A percentile compares a stretch with the other conserved stretches of the same genome.
Conservation (phyloP, 805 yeast species). For the Groenewaldozyma tartarivorans region DNA sequence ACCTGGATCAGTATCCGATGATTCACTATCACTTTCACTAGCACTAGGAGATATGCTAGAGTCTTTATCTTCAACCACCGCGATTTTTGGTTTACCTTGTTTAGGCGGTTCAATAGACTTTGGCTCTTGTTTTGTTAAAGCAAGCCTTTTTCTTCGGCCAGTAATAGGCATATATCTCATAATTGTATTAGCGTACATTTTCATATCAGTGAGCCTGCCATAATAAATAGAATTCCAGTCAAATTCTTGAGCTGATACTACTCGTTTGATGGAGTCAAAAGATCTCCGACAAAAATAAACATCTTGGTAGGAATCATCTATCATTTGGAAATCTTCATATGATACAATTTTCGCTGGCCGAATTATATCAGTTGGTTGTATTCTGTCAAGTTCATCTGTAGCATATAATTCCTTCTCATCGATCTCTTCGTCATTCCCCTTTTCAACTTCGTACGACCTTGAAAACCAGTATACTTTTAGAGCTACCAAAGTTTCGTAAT, state of each 20-base stretch:
- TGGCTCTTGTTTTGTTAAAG: too few relatives aligned
- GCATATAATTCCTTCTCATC: constrained; percentile 7
- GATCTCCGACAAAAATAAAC: constrained; percentile 9
- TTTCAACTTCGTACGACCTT: constrained; percentile 6
- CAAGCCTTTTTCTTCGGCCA: not conserved
- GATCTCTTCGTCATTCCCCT: not conserved
- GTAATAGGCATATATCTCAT: not conserved
- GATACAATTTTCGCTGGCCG: constrained; percentile 10
- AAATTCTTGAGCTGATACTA: constrained; percentile 8
- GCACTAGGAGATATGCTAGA: not conserved
- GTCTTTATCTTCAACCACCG: not conserved
- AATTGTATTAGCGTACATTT: not conserved
- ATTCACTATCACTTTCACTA: not conserved
- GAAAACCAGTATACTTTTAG: constrained; percentile 12
- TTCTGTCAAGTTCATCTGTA: constrained; percentile 10
- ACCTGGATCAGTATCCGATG: not conserved
- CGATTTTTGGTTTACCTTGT: too few relatives aligned
- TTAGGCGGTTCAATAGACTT: too few relatives aligned
- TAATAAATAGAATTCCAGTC: constrained; percentile 10
- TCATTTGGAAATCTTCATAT: not conserved
- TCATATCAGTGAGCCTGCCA: constrained; percentile 9
- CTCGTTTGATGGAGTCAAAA: constrained; percentile 2
- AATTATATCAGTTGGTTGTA: constrained; percentile 8
- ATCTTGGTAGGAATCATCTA: not conserved
- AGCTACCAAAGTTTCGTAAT: constrained; percentile 9